Evolutionary conservation across 2,329 filamentous ascomycete species (phyloP), one percentile per base, ranked within the genome.

Genomic region (Thermoascus crustaceus): DNA sequence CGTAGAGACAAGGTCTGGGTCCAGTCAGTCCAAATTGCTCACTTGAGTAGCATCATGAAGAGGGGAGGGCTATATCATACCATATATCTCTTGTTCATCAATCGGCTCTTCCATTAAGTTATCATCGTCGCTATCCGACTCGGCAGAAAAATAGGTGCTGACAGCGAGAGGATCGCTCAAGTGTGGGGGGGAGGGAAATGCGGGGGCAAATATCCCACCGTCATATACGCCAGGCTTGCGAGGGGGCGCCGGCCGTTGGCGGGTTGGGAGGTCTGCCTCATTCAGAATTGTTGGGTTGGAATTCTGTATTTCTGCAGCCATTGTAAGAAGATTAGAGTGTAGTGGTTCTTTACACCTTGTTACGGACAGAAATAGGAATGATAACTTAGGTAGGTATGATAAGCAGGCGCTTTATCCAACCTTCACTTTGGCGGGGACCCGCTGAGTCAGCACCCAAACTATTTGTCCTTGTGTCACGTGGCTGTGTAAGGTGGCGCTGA

Each of bases 1-100:
- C 49, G 84, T 83, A 44, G 87, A 85, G 51, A 98, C 91, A 42
- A 98, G 74, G 67, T 98, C 89, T 91, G 45, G 35, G 30, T 32
- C 13, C 10, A 27, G 6, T 8, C 32, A 21, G 36, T 7, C 26
- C 5, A 19, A 25, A 8, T 10, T 25, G n/a, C 27, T 18, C 10
- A 20, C n/a, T 7, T 5, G 20, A 24, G 29, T 21, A 19, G 13
- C 6, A 13, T 7, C 10, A 23, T 4, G 20, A 31, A 24, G 16
- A 8, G 13, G 17, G 10, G 11, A 19, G 11, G 17, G 7, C 21
- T 4, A 9, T 5, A 27, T 29, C 45, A 27, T 67, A 91, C 86
- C 87, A 57, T 89, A 98, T 26, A 98, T 89, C 63, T 98, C 91
- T 61, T 95, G 91, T 60, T 93, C 85, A 56, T 98, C 91, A 48